Evolutionary conservation across 2,329 filamentous ascomycete genomes (phyloP).

Genomic region (Penicillium digitatum): DNA sequence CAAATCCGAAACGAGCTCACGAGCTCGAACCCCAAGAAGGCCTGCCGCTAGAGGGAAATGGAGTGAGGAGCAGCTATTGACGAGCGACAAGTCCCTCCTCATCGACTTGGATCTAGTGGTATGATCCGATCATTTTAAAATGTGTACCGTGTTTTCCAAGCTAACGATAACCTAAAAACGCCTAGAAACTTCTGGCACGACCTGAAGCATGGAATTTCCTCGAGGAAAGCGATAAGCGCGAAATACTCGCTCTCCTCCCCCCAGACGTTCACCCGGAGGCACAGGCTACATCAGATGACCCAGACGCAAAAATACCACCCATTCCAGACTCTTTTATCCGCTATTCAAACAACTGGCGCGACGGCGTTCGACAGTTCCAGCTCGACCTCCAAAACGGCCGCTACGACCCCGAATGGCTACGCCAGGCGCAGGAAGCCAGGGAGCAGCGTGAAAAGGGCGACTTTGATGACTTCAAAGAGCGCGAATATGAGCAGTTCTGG

Average conservation of each 20-base stretch:
- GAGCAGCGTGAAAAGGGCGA: conserved; percentile 50
- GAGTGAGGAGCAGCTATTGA: conserved; percentile 40
- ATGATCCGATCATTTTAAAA: conserved; percentile 12
- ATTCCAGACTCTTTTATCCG: conserved; percentile 42
- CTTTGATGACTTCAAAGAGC: conserved; percentile 55
- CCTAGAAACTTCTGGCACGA: conserved; percentile 39
- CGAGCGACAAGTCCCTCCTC: conserved; percentile 37
- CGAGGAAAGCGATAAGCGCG: conserved; percentile 40
- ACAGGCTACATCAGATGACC: conserved; percentile 27
- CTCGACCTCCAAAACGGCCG: conserved; percentile 53
- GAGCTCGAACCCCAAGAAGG: conserved; percentile 32
- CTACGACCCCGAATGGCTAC: conserved; percentile 56
- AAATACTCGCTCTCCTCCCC: conserved; percentile 41
- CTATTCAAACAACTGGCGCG: conserved; percentile 49
- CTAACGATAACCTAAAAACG: neutral
- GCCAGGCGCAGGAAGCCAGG: conserved; percentile 52
- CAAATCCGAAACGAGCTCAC: conserved; percentile 19
- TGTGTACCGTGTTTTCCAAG: neutral
- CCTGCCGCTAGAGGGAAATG: conserved; percentile 35
- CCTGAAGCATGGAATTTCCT: conserved; percentile 43
- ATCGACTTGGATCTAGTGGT: conserved; percentile 40
- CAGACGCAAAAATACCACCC: conserved; percentile 34
- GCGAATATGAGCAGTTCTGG: conserved; percentile 55
- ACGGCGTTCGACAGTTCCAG: conserved; percentile 54
- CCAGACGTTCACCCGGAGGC: conserved; percentile 40